Base-by-base conservation (phyloP, 139 green algal species). In the Volvox africanus region DNA sequence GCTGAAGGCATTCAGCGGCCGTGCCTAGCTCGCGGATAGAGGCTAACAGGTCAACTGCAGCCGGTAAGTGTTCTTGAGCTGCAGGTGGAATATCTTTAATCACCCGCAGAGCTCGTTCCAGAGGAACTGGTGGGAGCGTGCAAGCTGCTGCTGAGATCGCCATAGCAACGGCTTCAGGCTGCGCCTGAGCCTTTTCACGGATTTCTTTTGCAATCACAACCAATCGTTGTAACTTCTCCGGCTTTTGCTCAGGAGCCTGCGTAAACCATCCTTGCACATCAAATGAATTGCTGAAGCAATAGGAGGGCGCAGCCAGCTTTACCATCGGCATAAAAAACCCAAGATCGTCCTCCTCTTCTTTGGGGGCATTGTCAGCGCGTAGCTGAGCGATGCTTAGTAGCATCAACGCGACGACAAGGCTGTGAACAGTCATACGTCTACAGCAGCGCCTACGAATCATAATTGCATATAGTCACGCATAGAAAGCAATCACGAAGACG, bases 241-340 rank as follows among this genome's bases (percentile, higher is more conserved):
- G 75, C 18, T 20, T 81, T 81, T 81, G 75, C 33, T 30, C n/a
- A 61, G 75, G 75, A 1, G 75, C 75, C 75, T 81, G 75, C 32
- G 33, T 24, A 30, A 20, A 73, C 24, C 21, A 2, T 24, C 24
- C 65, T 28, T 21, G 75, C 14, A 81, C 12, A 81, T 81, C 50
- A 18, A 28, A 55, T 2, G 32, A 81, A 35, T 35, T 21, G 26
- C 26, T 36, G 2, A 2, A 19, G 35, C 37, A 80, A 19, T 33
- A 19, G 35, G 44, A 55, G 61, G 17, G 17, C 17, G 75, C 33
- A 28, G 9, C 2, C 75, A 1, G 22, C 75, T 20, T 61, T 81
- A 81, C 75, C 33, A 61, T 26, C 17, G 75, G 75, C 75, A 81
- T 81, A 55, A 81, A 81, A 55, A 81, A 81, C 32, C 32, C 30